Conservation (phyloP, 1,284 basidiomycete species). For the Cryptococcus sp. region DNA sequence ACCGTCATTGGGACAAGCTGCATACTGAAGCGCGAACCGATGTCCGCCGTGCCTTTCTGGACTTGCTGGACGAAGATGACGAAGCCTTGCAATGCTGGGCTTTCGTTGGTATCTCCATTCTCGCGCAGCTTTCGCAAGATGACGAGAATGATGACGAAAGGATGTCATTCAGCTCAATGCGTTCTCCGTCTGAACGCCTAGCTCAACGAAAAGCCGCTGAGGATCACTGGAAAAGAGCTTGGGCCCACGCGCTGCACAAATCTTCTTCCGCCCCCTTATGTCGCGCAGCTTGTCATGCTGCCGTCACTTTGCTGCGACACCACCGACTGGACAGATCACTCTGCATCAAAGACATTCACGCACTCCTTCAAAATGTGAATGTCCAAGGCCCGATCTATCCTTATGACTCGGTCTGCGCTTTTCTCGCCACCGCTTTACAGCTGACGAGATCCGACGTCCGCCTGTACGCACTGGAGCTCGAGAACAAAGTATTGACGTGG, state of each 20-base stretch:
- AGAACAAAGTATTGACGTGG: slow-evolving; percentile 83
- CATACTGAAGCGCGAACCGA: slow-evolving; percentile 62
- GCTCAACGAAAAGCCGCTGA: slow-evolving; percentile 5
- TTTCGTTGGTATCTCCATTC: slow-evolving; percentile 71
- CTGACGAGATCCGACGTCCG: slow-evolving; percentile 74
- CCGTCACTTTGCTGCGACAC: slow-evolving; percentile 58
- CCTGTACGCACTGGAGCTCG: slow-evolving; percentile 74
- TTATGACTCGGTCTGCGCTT: slow-evolving; percentile 80
- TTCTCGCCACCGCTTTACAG: slow-evolving; percentile 68
- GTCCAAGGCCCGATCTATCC: slow-evolving; percentile 83
- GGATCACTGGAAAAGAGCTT: slow-evolving; percentile 70
- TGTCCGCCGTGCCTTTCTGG: slow-evolving; percentile 62
- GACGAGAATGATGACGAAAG: slow-evolving; percentile 2
- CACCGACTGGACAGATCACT: slow-evolving; percentile 61
- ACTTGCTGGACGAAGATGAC: slow-evolving; percentile 68
- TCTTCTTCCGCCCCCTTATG: slow-evolving; percentile 66
- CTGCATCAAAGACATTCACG: slow-evolving; percentile 70
- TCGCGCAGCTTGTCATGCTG: slow-evolving; percentile 78
- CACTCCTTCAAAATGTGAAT: slow-evolving; percentile 73
- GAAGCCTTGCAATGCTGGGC: slow-evolving; percentile 73
- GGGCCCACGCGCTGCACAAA: slow-evolving; percentile 78
- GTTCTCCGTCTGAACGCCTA: slow-evolving; percentile 12
- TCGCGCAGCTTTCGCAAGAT: slow-evolving; percentile 24
- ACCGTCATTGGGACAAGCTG: slow-evolving; percentile 68
- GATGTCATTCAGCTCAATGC: not conserved